phyloP scores from a whole-genome alignment of 805 yeast genomes.

The Spathaspora sp. region DNA sequence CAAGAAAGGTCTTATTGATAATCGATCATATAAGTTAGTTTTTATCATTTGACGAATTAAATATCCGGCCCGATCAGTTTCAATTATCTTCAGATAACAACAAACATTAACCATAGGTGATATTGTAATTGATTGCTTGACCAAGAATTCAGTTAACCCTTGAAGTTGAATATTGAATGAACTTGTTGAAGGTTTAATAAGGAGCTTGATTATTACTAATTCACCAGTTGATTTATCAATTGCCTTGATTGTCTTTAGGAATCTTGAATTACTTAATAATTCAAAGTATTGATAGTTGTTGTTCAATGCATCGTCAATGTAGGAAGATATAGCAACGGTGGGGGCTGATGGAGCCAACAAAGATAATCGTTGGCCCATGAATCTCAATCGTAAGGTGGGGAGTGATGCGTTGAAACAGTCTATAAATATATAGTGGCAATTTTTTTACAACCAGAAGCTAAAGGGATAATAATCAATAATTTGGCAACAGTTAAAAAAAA shows the following conservation, averaged over 20 bases:
- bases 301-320: slow-evolving; percentile 67
- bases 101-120: slow-evolving; percentile 55
- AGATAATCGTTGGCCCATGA: slow-evolving; percentile 87
- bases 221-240: slow-evolving; percentile 63
- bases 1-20: slow-evolving; percentile 83
- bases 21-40: slow-evolving; percentile 81
- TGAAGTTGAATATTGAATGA: slow-evolving; percentile 20
- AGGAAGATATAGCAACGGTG: slow-evolving; percentile 87
- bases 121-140: slow-evolving; percentile 37
- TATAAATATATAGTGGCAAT: neutral
- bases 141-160: slow-evolving; percentile 22
- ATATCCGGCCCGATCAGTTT: slow-evolving; percentile 91
- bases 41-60: slow-evolving; percentile 76
- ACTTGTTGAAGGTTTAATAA: slow-evolving; percentile 53
- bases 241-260: slow-evolving; percentile 82
- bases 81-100: slow-evolving; percentile 71
- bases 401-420: neutral
- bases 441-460: neutral
- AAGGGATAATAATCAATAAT: neutral
- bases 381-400: neutral
- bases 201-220: slow-evolving; percentile 67
- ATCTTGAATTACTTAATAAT: slow-evolving; percentile 75
- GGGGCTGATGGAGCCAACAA: slow-evolving; percentile 86
- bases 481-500: neutral
- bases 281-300: slow-evolving; percentile 71